Percentiles rank a stretch among this genome's conserved stretches.
Evolutionary conservation across 1,284 basidiomycete species (phyloP).

Genomic region (Ganoderma multipileum): DNA sequence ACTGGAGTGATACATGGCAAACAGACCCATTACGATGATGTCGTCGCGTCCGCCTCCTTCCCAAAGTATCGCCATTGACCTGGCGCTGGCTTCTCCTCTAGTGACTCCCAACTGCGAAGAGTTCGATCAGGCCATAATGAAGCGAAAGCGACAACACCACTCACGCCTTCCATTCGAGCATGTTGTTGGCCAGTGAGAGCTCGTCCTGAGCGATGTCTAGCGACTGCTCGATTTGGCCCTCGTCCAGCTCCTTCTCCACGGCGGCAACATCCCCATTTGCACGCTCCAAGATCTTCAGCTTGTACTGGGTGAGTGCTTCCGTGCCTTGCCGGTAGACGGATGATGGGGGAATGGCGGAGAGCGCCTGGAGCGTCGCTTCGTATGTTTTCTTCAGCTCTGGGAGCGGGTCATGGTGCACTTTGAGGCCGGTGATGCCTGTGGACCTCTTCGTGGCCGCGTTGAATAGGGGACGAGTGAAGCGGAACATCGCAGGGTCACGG

Average conservation of each 20-base stretch:
- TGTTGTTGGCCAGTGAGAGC: conserved; percentile 78
- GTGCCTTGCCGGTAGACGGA: conserved; percentile 93
- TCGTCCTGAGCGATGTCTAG: conserved; percentile 88
- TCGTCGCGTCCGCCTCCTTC: conserved; percentile 51
- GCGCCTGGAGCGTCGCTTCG: conserved; percentile 77
- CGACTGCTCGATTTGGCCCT: conserved; percentile 86
- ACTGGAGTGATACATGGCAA: conserved; percentile 10
- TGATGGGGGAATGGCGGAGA: conserved; percentile 76
- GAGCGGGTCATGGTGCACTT: conserved; percentile 81
- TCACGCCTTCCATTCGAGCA: conserved; percentile 97
- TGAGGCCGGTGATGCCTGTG: conserved; percentile 82
- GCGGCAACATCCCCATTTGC: conserved; percentile 70
- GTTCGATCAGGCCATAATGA: conserved; percentile 17
- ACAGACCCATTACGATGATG: conserved; percentile 32
- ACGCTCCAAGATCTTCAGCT: conserved; percentile 76
- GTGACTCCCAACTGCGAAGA: conserved; percentile 80
- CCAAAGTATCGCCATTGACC: conserved; percentile 91
- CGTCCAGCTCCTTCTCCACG: conserved; percentile 77
- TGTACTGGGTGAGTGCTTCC: conserved; percentile 86
- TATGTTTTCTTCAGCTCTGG: conserved; percentile 82
- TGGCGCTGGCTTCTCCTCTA: conserved; percentile 80
- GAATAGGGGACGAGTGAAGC: conserved; percentile 76
- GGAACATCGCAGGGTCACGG: conserved; percentile 64
- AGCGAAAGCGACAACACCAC: conserved; percentile 46
- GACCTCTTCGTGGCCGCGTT: conserved; percentile 72